Base-by-base conservation (phyloP, 768 basidiomycete genomes). In the Scleroderma bovista region DNA sequence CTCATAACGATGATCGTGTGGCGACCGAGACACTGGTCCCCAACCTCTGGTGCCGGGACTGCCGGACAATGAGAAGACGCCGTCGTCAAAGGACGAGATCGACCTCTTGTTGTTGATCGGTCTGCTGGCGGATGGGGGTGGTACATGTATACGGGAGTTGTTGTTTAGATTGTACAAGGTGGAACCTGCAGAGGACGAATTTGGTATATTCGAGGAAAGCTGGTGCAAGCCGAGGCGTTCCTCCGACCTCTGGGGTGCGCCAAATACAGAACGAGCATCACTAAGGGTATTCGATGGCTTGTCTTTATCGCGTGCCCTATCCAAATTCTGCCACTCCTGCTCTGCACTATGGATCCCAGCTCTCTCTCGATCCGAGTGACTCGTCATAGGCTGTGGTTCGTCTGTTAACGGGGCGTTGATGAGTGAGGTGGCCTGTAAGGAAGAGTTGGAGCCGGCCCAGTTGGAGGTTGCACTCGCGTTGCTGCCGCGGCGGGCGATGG, bases 381-480 rank as follows among this genome's bases (percentile, higher is more conserved):
- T 51, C 44, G 48, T 47, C 23, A 48, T 51, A 38, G 37, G 58
- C 22, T 61, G 58, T 44, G 57, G 60, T 8, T 59, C 57, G 45
- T 60, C 56, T 2, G 59, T 19, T 51, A 78, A 70, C 13, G 68
- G 61, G 47, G 75, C 71, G 16, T 69, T 68, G 43, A 72, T 71
- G 22, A 69, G 55, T 13, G 71, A 70, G 1, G 73, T 61, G 2
- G 73, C 66, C 12, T 76, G 75, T 45, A 70, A 69, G 10, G 75
- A 72, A 10, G 26, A 29, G 26, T 29, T 29, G 4, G 26, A 29
- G 26, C 26, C 26, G 5, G 26, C 9, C 26, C 26, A 29, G 26
- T 5, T 9, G 9, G 77, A 77, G n/a, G 70, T 69, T 19, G 71
- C 72, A 52, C 80, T 79, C 12, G 78, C 70, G 6, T 66, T 73